A percentile compares a stretch with the other conserved stretches of the same genome.
phyloP scores from a whole-genome alignment of 306 rosid species.

The Cicer bijugum region DNA sequence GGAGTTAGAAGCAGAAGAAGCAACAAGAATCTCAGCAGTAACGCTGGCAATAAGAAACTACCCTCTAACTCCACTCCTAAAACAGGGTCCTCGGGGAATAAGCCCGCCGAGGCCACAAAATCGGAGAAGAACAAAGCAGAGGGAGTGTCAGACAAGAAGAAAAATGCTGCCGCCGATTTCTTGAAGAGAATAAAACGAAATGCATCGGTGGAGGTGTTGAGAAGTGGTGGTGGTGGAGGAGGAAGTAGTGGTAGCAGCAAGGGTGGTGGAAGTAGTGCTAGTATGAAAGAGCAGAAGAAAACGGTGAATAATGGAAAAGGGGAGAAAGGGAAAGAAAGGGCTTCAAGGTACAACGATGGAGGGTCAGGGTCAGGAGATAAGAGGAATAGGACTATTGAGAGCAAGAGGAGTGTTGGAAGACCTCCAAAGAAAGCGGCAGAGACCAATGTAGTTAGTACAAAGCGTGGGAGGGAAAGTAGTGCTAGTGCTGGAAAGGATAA shows the following conservation, averaged over 20 bases:
- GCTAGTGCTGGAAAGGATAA: constrained; percentile 58
- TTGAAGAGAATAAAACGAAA: constrained; percentile 80
- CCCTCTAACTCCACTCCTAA: constrained; percentile 46
- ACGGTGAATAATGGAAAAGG: constrained; percentile 43
- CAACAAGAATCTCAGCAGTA: constrained; percentile 51
- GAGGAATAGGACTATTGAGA: constrained; percentile 55
- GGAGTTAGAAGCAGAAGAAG: constrained; percentile 77
- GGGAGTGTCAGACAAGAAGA: constrained; percentile 58
- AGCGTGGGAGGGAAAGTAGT: constrained; percentile 70
- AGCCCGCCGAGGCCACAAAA: constrained; percentile 50
- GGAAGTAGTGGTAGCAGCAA: constrained; percentile 47
- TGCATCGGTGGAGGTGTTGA: constrained; percentile 49
- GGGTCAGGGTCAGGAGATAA: constrained; percentile 48
- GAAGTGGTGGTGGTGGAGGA: constrained; percentile 39
- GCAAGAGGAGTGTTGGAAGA: constrained; percentile 70
- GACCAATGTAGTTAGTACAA: constrained; percentile 45
- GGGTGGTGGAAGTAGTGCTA: constrained; percentile 43
- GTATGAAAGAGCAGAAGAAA: constrained; percentile 64
- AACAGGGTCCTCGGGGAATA: constrained; percentile 45
- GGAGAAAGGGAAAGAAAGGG: constrained; percentile 63
- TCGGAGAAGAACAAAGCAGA: constrained; percentile 61
- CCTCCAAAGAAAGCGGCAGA: constrained; percentile 72
- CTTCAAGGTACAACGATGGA: constrained; percentile 48
- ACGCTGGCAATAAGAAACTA: constrained; percentile 52
- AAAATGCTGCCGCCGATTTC: constrained; percentile 78